Evolutionary conservation across 2,329 filamentous ascomycete species (phyloP), one percentile per base, ranked within the genome.

Genomic region (Seiridium cupressi): DNA sequence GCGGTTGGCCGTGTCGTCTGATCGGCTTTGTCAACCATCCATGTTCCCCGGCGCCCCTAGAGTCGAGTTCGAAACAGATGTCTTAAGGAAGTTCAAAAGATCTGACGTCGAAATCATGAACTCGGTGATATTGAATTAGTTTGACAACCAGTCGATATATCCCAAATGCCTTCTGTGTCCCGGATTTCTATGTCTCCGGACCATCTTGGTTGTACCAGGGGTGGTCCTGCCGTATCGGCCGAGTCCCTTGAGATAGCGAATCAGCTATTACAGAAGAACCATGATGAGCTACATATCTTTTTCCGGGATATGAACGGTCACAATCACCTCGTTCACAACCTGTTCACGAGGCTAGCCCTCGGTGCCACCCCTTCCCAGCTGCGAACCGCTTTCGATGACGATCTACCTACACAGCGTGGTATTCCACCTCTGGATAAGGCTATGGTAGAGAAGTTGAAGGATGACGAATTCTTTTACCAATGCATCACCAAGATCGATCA

Each of bases 251-350:
- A 70, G 51, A 59, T 54, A 5, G 59, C 55, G 46, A 68, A 66
- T 55, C 8, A 51, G 4, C 65, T 73, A 1, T 64, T 73, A 3
- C 61, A 69, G 31, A 63, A 69, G 59, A 73, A 73, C 59, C 71
- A 73, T 58, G 67, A 72, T 4, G 48, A 57, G 32, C 67, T 59
- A 31, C 70, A 73, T 65, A 71, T 73, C 18, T 73, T 64, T 59
- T 73, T 61, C 26, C 68, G 68, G 6, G 68, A 70, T n/a, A 26
- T 62, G 1, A 64, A 60, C 5, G 64, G 64, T 18, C 65, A 66
- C 49, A 69, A 75, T 60, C 73, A 76, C 59, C 70, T 70, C 6
- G 49, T 62, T 4, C 73, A 76, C 58, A 61, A 51, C 13, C 18
- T 76, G 4, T 66, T 75, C 7, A 72, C 67, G 3, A 47, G 51